Base-by-base conservation (phyloP, 1,284 basidiomycete species). In the Cryptococcus amylolentus region DNA sequence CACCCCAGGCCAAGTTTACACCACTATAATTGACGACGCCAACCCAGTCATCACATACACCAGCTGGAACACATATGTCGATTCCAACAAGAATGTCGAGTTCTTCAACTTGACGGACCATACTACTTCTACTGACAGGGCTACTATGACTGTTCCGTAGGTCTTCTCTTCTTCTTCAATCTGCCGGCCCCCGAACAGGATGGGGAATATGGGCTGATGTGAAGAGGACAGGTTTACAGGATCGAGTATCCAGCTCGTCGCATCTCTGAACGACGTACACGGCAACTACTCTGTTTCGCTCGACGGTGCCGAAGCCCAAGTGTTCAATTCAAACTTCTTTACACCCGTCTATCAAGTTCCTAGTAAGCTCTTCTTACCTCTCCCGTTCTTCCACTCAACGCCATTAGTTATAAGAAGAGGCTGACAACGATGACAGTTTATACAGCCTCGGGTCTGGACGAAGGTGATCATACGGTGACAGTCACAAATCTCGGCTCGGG, bases 241-340 rank as follows among this genome's bases (percentile, higher is more conserved):
- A 14, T 55, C 54, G n/a, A 52, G 53, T 10, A 45, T 61, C 6
- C 58, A 63, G 51, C 18, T 65, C 3, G 55, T 58, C 50, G 60
- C 54, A 14, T 26, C 20, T 13, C 16, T 60, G 5, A 39, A 52
- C 40, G 26, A 3, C 23, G 49, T 60, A 46, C 60, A 65, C 46
- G 63, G 63, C 9, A 62, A 65, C 28, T 65, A 62, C 45, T 58
- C 58, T 10, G 44, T 62, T 27, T 52, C 35, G 23, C 35, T 66
- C 4, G 65, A 66, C 50, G 65, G 63, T 5, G 43, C 35, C 1
- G 10, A 31, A 7, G 35, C 45, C n/a, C 43, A 52, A 23, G 51
- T 40, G 16, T 65, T 51, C 50, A 61, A 47, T 20, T 58, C 42
- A 10, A 44, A 18, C 18, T 44, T 44, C 18, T 44, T 5, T 10